phyloP scores from a whole-genome alignment of 2,329 filamentous ascomycete species.

The Fusarium sororula region DNA sequence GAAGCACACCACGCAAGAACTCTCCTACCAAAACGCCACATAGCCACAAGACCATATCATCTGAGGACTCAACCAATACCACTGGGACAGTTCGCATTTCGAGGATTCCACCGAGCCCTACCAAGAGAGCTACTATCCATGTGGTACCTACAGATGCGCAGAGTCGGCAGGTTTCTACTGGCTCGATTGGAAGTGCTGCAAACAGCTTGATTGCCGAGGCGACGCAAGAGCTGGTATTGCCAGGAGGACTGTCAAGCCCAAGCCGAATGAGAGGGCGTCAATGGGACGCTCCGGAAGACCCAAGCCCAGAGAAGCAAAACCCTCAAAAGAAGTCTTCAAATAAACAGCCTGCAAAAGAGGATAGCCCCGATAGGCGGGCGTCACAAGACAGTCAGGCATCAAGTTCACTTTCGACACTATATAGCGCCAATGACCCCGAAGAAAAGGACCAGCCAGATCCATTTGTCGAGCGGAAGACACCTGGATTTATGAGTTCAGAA shows the following conservation, averaged over 20 bases:
- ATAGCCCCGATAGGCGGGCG: conserved; percentile 35
- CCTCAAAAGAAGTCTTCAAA: conserved; percentile 1
- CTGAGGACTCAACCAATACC: conserved; percentile 35
- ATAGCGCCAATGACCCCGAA: conserved; percentile 62
- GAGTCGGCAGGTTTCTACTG: conserved; percentile 41
- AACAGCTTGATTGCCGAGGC: conserved; percentile 54
- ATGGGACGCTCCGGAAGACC: conserved; percentile 35
- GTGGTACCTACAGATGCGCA: conserved; percentile 28
- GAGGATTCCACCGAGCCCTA: conserved; percentile 40
- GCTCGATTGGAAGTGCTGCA: conserved; percentile 48
- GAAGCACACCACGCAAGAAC: conserved; percentile 40
- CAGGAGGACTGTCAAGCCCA: conserved; percentile 55
- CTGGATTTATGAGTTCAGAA: not conserved
- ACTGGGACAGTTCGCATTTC: conserved; percentile 35
- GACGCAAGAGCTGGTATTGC: conserved; percentile 48
- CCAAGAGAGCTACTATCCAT: conserved; percentile 39
- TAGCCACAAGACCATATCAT: conserved; percentile 38
- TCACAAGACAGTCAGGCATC: conserved; percentile 58
- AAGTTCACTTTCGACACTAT: conserved; percentile 65
- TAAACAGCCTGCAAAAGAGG: conserved; percentile 13
- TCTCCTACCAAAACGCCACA: conserved; percentile 44
- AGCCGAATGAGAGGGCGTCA: conserved; percentile 48
- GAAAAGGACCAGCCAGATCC: conserved; percentile 48
- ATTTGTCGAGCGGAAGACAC: conserved; percentile 41
- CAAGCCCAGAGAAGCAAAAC: not conserved